phyloP scores from a whole-genome alignment of 2,329 filamentous ascomycete species.

The Phyllosticta citribraziliensis region DNA sequence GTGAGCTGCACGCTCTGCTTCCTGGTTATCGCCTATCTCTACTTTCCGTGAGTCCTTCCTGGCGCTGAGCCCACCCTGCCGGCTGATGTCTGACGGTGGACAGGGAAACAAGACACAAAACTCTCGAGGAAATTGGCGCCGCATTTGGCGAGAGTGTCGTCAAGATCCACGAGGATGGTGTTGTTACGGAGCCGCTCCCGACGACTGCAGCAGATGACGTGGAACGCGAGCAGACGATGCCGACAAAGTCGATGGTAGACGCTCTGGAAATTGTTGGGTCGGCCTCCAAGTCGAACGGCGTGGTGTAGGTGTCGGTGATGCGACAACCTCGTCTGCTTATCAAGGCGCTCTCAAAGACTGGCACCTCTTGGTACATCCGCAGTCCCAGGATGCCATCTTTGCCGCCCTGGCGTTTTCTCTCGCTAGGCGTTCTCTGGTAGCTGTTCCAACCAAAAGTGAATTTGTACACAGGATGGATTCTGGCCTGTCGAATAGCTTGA shows the following conservation, averaged over 20 bases:
- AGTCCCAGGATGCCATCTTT: too few species aligned
- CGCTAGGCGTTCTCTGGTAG: too few species aligned
- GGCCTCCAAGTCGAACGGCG: too few species aligned
- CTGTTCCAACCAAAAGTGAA: too few species aligned
- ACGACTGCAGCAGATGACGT: neutral
- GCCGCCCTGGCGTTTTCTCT: too few species aligned
- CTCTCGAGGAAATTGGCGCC: neutral
- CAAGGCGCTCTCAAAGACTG: too few species aligned
- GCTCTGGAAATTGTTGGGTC: neutral
- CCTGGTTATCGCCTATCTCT: slow-evolving; percentile 43
- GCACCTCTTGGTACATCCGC: too few species aligned
- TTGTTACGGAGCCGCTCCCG: slow-evolving; percentile 1
- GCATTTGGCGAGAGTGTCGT: slow-evolving; percentile 24
- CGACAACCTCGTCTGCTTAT: too few species aligned
- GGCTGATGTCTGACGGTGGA: neutral
- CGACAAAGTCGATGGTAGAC: neutral
- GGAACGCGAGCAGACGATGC: neutral
- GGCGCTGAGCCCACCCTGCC: neutral
- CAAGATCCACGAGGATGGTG: slow-evolving; percentile 17
- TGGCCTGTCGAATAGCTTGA: too few species aligned
- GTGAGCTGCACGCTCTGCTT: slow-evolving; percentile 45
- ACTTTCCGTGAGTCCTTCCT: slow-evolving; percentile 40
- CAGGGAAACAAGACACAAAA: neutral
- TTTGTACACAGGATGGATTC: too few species aligned
- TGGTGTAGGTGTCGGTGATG: too few species aligned